Conservation (phyloP, 306 rosid genomes). For the Medicago truncatula region MtrunA17r5.0-ANR NC_053046.1:35543501-35544000, state of each 20-base stretch:
- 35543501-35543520: background rate
- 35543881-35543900: too few relatives aligned
- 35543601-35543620: constrained; percentile 39
- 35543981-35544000: too few relatives aligned
- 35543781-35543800: constrained; percentile 10
- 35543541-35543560: constrained; percentile 23
- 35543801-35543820: constrained; percentile 1
- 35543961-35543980: too few relatives aligned
- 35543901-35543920: too few relatives aligned
- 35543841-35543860: background rate
- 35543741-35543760: background rate
- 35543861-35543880: too few relatives aligned
- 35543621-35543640: constrained; percentile 49
- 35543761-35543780: background rate
- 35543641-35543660: constrained; percentile 48
- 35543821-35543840: background rate
- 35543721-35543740: constrained; percentile 42
- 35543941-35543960: too few relatives aligned
- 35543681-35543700: constrained; percentile 46
- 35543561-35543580: background rate
- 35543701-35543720: constrained; percentile 47
- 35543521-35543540: constrained; percentile 20
- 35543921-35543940: too few relatives aligned
- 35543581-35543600: constrained; percentile 49
- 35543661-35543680: constrained; percentile 40